These are phyloP conservation scores for Craterostigma plantagineum DNA, from an alignment of 257 asterid species.

Conservation along the genomic window DNA sequence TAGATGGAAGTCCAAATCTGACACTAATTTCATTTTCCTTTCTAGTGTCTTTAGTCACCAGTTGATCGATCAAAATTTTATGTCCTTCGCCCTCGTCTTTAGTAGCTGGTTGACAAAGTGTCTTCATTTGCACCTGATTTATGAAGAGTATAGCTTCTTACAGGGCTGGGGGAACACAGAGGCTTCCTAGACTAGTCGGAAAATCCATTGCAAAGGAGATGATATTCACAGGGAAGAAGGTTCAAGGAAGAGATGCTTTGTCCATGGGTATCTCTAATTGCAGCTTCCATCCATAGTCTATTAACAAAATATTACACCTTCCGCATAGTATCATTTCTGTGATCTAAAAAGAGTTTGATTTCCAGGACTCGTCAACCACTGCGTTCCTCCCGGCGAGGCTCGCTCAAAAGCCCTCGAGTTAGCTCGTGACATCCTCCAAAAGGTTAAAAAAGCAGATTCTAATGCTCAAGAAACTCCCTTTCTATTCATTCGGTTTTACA, in stretches of 20 bases:
- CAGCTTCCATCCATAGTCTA: slow-evolving; percentile 7
- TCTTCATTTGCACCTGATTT: slow-evolving; percentile 7
- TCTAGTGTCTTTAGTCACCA: slow-evolving; percentile 7
- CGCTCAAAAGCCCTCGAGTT: slow-evolving; percentile 66
- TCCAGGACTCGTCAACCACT: slow-evolving; percentile 79
- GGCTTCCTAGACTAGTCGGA: slow-evolving; percentile 92
- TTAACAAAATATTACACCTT: background rate
- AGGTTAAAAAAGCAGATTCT: slow-evolving; percentile 24
- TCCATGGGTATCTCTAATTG: slow-evolving; percentile 23
- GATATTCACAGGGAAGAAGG: slow-evolving; percentile 38
- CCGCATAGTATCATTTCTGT: background rate
- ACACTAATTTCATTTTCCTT: background rate
- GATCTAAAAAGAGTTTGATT: slow-evolving; percentile 7
- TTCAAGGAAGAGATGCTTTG: slow-evolving; percentile 25
- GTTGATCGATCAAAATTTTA: too few relatives aligned
- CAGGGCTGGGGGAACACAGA: slow-evolving; percentile 94
- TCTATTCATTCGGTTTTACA: background rate
- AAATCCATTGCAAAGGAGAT: slow-evolving; percentile 74
- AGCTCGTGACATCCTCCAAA: slow-evolving; percentile 56
- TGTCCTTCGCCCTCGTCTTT: too few relatives aligned
- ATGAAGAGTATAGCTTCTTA: slow-evolving; percentile 12
- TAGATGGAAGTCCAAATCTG: too few relatives aligned
- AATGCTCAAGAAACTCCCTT: background rate
- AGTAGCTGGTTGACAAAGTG: too few relatives aligned
- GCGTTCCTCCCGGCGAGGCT: slow-evolving; percentile 75